phyloP scores from a whole-genome alignment of 257 asterid genomes.

The Ilex asprella region DNA sequence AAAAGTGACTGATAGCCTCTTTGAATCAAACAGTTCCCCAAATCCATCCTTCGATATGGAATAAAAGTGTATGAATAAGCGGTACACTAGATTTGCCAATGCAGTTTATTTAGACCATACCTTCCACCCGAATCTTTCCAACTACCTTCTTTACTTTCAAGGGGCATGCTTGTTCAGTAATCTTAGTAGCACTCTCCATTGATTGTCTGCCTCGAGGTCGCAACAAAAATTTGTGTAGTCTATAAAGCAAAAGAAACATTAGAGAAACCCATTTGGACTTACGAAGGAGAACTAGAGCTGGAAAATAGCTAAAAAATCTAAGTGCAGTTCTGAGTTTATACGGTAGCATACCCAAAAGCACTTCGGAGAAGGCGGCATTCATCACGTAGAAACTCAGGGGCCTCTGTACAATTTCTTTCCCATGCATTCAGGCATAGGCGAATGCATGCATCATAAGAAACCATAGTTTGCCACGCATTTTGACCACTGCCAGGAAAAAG shows the following conservation, averaged over 20 bases:
- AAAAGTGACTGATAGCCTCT: too few relatives aligned
- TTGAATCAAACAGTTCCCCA: too few relatives aligned
- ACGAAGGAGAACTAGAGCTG: too few relatives aligned
- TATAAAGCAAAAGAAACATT: conserved; percentile 20
- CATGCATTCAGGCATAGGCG: conserved; percentile 88
- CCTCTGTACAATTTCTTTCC: conserved; percentile 91
- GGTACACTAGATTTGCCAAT: background rate
- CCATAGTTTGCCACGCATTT: conserved; percentile 83
- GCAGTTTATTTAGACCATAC: conserved; percentile 23
- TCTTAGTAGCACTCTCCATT: conserved; percentile 40
- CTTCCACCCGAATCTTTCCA: conserved; percentile 93
- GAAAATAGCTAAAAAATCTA: too few relatives aligned
- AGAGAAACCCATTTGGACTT: background rate
- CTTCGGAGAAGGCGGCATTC: conserved; percentile 83
- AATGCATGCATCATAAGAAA: conserved; percentile 93
- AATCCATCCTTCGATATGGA: too few relatives aligned
- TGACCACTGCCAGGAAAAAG: conserved; percentile 45
- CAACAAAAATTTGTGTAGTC: conserved; percentile 79
- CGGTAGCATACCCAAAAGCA: conserved; percentile 72
- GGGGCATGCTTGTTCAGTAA: conserved; percentile 46
- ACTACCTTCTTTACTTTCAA: conserved; percentile 48
- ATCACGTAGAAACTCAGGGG: conserved; percentile 84
- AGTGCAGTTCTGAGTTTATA: too few relatives aligned
- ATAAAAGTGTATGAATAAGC: too few relatives aligned
- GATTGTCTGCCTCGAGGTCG: conserved; percentile 68